Percentiles rank a stretch among this genome's conserved stretches.
Conservation (phyloP, 2,329 filamentous ascomycete genomes). For the Fusarium hainanense region DNA sequence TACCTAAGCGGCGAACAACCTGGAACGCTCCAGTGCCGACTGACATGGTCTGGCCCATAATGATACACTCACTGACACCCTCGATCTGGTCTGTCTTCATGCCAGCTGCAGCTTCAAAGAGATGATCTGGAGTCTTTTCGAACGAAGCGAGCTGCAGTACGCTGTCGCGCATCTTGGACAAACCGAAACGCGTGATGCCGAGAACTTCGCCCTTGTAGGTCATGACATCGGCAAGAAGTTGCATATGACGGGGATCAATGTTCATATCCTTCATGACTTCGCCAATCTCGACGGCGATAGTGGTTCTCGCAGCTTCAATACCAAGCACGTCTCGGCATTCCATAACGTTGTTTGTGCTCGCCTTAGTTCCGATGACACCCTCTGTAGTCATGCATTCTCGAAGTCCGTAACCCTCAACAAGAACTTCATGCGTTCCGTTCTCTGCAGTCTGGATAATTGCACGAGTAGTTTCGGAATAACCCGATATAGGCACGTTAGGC, state of each 20-base stretch:
- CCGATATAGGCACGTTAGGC: conserved; percentile 86
- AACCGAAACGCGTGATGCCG: conserved; percentile 94
- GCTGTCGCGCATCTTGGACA: conserved; percentile 95
- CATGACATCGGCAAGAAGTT: conserved; percentile 97
- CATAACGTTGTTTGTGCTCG: conserved; percentile 87
- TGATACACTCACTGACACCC: conserved; percentile 96
- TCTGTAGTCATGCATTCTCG: conserved; percentile 91
- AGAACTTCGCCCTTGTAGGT: conserved; percentile 98
- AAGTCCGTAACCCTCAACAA: conserved; percentile 96
- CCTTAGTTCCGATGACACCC: conserved; percentile 82
- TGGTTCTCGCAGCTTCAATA: conserved; percentile 91
- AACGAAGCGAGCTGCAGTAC: conserved; percentile 95
- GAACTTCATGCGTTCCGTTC: conserved; percentile 73
- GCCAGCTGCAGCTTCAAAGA: conserved; percentile 92
- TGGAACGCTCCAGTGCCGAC: conserved; percentile 94
- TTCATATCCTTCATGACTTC: conserved; percentile 93
- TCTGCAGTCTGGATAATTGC: conserved; percentile 90
- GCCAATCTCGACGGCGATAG: conserved; percentile 89
- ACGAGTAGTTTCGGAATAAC: conserved; percentile 85
- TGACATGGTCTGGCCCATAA: conserved; percentile 95
- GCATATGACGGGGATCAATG: conserved; percentile 98
- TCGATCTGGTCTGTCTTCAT: conserved; percentile 94
- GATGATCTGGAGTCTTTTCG: conserved; percentile 96
- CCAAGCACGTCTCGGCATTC: conserved; percentile 88
- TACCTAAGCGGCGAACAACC: conserved; percentile 80